Evolutionary conservation across 108 stramenopile genomes (phyloP).

Genomic region (Skeletonema costatum): DNA sequence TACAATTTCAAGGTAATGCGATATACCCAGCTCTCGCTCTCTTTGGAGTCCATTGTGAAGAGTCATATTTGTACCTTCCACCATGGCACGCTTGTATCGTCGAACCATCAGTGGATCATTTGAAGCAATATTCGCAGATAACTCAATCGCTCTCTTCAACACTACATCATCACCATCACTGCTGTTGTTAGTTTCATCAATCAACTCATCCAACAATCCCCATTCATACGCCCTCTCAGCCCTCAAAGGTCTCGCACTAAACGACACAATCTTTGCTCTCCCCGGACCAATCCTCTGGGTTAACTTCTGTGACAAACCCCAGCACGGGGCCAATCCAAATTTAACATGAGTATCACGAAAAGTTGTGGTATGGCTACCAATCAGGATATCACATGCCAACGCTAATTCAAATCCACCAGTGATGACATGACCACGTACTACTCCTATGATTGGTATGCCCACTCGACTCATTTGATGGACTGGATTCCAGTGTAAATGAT

Average conservation of each 20-base stretch:
- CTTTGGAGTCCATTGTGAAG: conserved; percentile 39
- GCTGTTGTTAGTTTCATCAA: neutral
- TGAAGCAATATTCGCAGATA: conserved; percentile 48
- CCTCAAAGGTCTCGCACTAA: conserved; percentile 36
- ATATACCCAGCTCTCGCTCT: conserved; percentile 54
- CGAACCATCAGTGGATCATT: conserved; percentile 52
- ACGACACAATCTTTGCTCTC: conserved; percentile 50
- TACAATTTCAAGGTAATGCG: conserved; percentile 57
- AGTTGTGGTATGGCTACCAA: conserved; percentile 42
- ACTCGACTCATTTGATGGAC: conserved; percentile 49
- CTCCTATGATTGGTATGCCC: conserved; percentile 53
- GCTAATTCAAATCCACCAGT: conserved; percentile 67
- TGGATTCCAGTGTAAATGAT: conserved; percentile 44
- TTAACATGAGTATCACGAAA: conserved; percentile 67
- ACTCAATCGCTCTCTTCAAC: conserved; percentile 48
- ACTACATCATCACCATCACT: conserved; percentile 1
- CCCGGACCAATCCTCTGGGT: conserved; percentile 47
- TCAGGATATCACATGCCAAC: conserved; percentile 54
- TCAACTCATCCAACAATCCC: conserved; percentile 58
- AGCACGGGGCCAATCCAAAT: conserved; percentile 63
- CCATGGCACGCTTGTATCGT: conserved; percentile 60
- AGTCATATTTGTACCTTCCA: conserved; percentile 43
- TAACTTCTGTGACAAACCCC: conserved; percentile 57
- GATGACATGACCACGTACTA: conserved; percentile 49
- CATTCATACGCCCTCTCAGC: conserved; percentile 46